phyloP scores from a whole-genome alignment of 1,284 basidiomycete species.

The Malassezia globosa region DNA sequence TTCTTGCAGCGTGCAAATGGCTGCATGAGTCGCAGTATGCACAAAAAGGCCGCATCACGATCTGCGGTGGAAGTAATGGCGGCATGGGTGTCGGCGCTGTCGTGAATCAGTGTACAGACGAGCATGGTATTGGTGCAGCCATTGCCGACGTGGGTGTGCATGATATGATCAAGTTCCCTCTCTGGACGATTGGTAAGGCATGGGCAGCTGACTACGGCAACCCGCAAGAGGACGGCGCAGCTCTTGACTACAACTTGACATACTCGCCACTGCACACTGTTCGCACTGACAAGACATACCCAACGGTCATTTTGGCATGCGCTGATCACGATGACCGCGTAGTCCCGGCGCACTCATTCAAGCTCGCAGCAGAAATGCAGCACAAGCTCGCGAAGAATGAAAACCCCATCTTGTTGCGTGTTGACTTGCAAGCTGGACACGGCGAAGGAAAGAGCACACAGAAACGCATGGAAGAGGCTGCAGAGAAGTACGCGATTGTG shows the following conservation, averaged over 20 bases:
- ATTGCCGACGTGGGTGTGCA: slow-evolving; percentile 52
- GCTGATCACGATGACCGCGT: slow-evolving; percentile 45
- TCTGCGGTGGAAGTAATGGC: slow-evolving; percentile 53
- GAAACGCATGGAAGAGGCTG: slow-evolving; percentile 36
- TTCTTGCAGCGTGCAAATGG: slow-evolving; percentile 54
- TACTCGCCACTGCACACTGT: slow-evolving; percentile 45
- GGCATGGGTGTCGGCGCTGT: slow-evolving; percentile 69
- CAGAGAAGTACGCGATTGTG: slow-evolving; percentile 37
- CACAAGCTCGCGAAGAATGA: slow-evolving; percentile 33
- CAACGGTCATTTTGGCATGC: slow-evolving; percentile 35
- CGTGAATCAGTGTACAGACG: slow-evolving; percentile 64
- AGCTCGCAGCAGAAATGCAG: slow-evolving; percentile 44
- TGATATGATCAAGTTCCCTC: slow-evolving; percentile 56
- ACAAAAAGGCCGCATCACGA: slow-evolving; percentile 61
- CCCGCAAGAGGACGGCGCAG: slow-evolving; percentile 51
- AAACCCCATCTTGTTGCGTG: slow-evolving; percentile 39
- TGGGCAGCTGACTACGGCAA: slow-evolving; percentile 76
- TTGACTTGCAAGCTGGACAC: slow-evolving; percentile 43
- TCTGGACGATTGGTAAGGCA: slow-evolving; percentile 54
- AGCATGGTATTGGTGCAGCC: slow-evolving; percentile 59
- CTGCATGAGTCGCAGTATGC: slow-evolving; percentile 63
- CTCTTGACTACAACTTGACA: slow-evolving; percentile 37
- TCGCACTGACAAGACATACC: slow-evolving; percentile 30
- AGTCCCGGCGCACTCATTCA: slow-evolving; percentile 42
- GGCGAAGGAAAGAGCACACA: slow-evolving; percentile 43